phyloP scores from a whole-genome alignment of 2,329 filamentous ascomycete species.

The Aspergillus unguis region DNA sequence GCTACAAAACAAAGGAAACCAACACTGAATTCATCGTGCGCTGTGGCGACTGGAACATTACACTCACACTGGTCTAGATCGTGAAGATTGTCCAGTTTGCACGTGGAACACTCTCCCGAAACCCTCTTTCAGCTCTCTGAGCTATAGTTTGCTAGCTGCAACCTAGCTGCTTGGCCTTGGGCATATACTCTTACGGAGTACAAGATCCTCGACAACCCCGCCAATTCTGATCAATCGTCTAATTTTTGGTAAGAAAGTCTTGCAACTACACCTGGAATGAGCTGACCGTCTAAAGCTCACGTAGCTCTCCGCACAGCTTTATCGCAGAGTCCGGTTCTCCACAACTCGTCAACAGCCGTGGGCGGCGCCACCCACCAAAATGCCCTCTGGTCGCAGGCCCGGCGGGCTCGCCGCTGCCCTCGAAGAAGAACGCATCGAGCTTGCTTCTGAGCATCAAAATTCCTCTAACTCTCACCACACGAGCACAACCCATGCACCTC shows the following conservation, averaged over 20 bases:
- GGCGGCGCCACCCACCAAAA: slow-evolving; percentile 26
- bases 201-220: slow-evolving; percentile 1
- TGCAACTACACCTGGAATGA: not conserved
- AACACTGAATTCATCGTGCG: not conserved
- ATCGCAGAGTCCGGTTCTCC: slow-evolving; percentile 26
- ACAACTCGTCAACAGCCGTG: slow-evolving; percentile 25
- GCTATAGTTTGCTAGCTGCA: not conserved
- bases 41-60: not conserved
- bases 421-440: slow-evolving; percentile 72
- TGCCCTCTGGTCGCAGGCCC: slow-evolving; percentile 25
- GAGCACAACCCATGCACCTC: slow-evolving; percentile 52
- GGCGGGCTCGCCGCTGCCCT: slow-evolving; percentile 64
- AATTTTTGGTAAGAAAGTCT: not conserved
- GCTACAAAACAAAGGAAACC: not conserved
- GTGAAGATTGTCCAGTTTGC: not conserved
- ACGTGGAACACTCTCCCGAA: slow-evolving; percentile 1
- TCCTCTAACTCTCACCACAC: slow-evolving; percentile 18
- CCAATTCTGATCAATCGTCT: not conserved
- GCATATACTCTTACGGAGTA: not conserved
- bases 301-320: slow-evolving; percentile 14
- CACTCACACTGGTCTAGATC: slow-evolving; percentile 7
- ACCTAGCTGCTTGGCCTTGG: slow-evolving; percentile 5
- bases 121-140: slow-evolving; percentile 1
- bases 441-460: slow-evolving; percentile 62
- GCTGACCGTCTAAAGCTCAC: not conserved